Base-by-base conservation (phyloP, 805 yeast species). In the Clavispora asparagi region DNA sequence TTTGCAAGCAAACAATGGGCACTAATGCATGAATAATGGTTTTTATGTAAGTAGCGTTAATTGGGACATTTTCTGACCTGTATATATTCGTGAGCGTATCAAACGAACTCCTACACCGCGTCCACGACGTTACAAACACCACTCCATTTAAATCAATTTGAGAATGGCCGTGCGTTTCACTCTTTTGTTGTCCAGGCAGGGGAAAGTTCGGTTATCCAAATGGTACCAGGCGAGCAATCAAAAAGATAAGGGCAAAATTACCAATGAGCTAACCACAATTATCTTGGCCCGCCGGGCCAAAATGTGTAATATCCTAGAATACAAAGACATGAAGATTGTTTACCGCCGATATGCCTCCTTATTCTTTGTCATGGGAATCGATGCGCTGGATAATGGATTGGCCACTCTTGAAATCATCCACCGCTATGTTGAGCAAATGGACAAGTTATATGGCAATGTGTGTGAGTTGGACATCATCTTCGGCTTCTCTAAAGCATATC, bases 391-490 rank as follows among this genome's bases (percentile, higher is more conserved):
- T 59, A 94, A 94, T 63, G 99, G 94, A 63, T 73, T 94, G 52
- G 67, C 88, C 45, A 83, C 95, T 1, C 71, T 94, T 46, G 99
- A 94, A 59, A 71, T 86, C 14, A 83, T 94, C 43, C 99, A 94
- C 63, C 75, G 97, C 50, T 94, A 83, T 63, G 99, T 94, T 36
- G 99, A 94, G 64, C 90, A 88, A 53, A 89, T 94, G 97, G 99
- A 94, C 71, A 85, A 86, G 56, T 82, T 90, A 49, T 94, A 88
- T 62, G 97, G 97, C 11, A 92, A 89, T 60, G 99, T 94, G 14
- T 90, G 97, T 67, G 99, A 94, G 64, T 73, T 94, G 58, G 99
- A 94, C 68, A 94, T 94, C 51, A 94, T 94, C 42, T 94, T 94
- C 77, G 94, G 95, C 60, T 94, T 94, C 68, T 87, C 87, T 56